phyloP scores from a whole-genome alignment of 768 basidiomycete species.

The Psilocybe cyanescens region DNA sequence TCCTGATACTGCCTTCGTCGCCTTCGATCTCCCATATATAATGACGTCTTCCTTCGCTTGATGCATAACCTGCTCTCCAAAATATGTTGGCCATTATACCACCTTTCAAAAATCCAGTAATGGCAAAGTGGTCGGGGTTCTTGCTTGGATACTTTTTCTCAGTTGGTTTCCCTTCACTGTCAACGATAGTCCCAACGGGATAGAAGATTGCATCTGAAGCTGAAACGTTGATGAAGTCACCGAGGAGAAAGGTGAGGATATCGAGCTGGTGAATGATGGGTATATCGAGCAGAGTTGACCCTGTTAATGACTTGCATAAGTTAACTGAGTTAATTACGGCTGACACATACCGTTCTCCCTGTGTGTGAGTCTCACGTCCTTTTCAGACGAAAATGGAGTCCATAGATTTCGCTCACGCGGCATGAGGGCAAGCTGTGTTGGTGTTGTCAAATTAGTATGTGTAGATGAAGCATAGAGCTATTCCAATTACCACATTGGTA shows the following conservation, averaged over 20 bases:
- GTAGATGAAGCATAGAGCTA: too few species aligned
- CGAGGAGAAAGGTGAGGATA: constrained; percentile 32
- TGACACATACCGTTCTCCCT: neutral
- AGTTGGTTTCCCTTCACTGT: constrained; percentile 27
- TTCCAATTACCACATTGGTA: constrained; percentile 1
- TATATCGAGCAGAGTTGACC: neutral
- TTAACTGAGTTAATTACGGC: neutral
- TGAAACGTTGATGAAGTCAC: constrained; percentile 31
- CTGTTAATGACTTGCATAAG: neutral
- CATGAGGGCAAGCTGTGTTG: neutral
- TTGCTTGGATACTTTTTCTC: constrained; percentile 20
- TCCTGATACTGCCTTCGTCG: constrained; percentile 29
- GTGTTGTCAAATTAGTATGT: too few species aligned
- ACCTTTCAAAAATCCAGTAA: constrained; percentile 31
- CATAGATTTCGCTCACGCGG: neutral
- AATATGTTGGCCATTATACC: constrained; percentile 33
- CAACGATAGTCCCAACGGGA: neutral
- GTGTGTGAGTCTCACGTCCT: neutral
- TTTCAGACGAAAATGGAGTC: neutral
- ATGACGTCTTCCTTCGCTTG: constrained; percentile 24
- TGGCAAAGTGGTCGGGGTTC: constrained; percentile 30
- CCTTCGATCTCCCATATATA: constrained; percentile 39
- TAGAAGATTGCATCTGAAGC: constrained; percentile 1
- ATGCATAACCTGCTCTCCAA: constrained; percentile 27
- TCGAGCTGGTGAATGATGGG: constrained; percentile 32